Percentiles rank a stretch among this genome's conserved stretches.
Conservation (phyloP, 2,329 filamentous ascomycete genomes). For the Leptographium wingfieldii region DNA sequence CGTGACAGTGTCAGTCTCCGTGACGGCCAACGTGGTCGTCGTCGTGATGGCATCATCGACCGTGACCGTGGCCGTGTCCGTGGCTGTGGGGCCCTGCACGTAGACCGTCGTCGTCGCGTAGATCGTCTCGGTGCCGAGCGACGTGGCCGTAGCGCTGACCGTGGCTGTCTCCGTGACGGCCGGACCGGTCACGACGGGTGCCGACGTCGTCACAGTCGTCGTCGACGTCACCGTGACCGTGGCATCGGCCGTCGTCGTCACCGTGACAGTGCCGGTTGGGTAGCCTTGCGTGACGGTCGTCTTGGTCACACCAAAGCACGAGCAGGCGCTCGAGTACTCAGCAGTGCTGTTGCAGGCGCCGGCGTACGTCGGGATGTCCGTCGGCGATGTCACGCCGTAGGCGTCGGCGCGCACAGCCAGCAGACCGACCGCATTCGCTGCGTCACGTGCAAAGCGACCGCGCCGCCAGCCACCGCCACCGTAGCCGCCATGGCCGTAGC, state of each 20-base stretch:
- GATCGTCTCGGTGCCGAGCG: neutral
- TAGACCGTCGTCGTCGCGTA: neutral
- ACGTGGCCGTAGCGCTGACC: neutral
- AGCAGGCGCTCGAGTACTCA: slow-evolving; percentile 17
- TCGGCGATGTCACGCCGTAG: neutral
- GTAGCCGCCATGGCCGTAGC: neutral
- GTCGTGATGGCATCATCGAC: neutral
- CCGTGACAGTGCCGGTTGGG: neutral
- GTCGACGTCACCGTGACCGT: neutral
- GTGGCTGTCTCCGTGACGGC: neutral
- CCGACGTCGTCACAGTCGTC: neutral
- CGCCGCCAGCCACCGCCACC: neutral
- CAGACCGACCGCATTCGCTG: neutral
- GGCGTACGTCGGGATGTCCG: slow-evolving; percentile 14
- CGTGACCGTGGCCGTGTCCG: neutral
- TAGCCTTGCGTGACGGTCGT: slow-evolving; percentile 2
- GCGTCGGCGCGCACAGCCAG: neutral
- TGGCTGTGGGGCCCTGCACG: neutral
- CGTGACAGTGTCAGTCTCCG: neutral
- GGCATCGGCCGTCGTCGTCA: neutral
- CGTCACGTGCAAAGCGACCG: neutral
- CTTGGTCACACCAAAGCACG: slow-evolving; percentile 16
- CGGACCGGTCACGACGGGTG: neutral
- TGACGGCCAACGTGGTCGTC: neutral
- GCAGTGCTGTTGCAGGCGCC: slow-evolving; percentile 12